These are phyloP conservation scores for Cubamyces lactineus DNA, from an alignment of 768 basidiomycete genomes.

Conservation along the genomic window DNA sequence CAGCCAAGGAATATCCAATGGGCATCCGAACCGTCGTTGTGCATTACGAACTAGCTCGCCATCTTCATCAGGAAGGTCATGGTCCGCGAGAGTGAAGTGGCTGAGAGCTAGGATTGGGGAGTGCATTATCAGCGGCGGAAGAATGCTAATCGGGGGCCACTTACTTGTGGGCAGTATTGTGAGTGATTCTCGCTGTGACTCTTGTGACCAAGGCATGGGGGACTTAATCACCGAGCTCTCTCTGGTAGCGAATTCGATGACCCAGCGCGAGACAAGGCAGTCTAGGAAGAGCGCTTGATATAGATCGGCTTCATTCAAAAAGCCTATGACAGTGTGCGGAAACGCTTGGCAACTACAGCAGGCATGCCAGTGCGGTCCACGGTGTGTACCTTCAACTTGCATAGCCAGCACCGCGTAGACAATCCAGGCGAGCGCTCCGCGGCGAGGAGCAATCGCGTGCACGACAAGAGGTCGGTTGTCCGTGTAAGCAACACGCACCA, in stretches of 20 bases:
- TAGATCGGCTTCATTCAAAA: neutral
- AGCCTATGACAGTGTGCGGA: too few relatives aligned
- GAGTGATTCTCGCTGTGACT: neutral
- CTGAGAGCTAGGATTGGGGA: too few relatives aligned
- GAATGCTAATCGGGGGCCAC: neutral
- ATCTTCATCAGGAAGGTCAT: neutral
- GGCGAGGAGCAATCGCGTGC: neutral
- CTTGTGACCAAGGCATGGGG: neutral
- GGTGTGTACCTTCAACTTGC: neutral
- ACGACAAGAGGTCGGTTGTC: neutral
- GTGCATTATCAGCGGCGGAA: neutral
- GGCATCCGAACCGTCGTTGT: neutral
- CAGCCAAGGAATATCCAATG: slow-evolving; percentile 5
- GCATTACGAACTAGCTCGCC: neutral
- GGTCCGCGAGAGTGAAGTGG: neutral
- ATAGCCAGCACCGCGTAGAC: neutral
- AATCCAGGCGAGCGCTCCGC: neutral
- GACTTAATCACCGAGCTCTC: neutral
- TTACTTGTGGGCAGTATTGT: neutral
- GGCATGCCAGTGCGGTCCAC: neutral
- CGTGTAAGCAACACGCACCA: neutral
- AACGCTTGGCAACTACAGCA: too few relatives aligned
- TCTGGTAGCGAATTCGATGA: neutral
- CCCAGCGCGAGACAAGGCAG: neutral
- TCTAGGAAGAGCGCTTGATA: neutral